Base-by-base conservation (phyloP, 768 basidiomycete species). In the Omphalotus guepiniiformis region DNA sequence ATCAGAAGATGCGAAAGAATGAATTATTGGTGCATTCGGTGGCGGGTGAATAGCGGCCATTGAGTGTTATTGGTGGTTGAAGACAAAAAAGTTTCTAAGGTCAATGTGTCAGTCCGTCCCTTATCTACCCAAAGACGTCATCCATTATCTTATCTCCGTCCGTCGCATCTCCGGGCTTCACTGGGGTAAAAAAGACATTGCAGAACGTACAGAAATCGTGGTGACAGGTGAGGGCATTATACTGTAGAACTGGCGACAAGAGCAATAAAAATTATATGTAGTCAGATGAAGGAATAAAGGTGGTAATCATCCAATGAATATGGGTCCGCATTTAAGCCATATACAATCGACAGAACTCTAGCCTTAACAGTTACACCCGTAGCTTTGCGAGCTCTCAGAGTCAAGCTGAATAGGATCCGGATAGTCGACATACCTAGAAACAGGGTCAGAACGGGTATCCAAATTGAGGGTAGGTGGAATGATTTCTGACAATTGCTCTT, bases 321-420 rank as follows among this genome's bases (percentile, higher is more conserved):
- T 22, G 25, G 22, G 35, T 38, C 44, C 44, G 26, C 37, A 23
- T 23, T 21, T n/a, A 38, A n/a, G 29, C 7, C n/a, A 30, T 22
- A 34, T 15, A 19, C 9, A 23, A 36, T 12, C 16, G 16, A 41
- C 13, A 21, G 30, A 26, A 19, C 13, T n/a, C 11, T 6, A 41
- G 35, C 8, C 50, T 71, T 57, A 94, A 71, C 94, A 97, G 62
- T 81, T 93, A 78, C 94, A 97, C 48, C 86, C 88, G 62, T 91
- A 92, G 66, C 75, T 88, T 75, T 94, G 93, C 47, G 86, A 83
- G 63, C 78, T 87, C 71, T 96, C 93, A 48, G 88, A 82, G 68
- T 97, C 93, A 64, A 98, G 88, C 65, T 92, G 86, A 66, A 99
- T 98, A 13, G 95, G 95, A 67, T 99, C 95, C 23, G 95, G 95